Conservation (phyloP, 1,139 yeast species). For the Neolecta irregularis region DNA sequence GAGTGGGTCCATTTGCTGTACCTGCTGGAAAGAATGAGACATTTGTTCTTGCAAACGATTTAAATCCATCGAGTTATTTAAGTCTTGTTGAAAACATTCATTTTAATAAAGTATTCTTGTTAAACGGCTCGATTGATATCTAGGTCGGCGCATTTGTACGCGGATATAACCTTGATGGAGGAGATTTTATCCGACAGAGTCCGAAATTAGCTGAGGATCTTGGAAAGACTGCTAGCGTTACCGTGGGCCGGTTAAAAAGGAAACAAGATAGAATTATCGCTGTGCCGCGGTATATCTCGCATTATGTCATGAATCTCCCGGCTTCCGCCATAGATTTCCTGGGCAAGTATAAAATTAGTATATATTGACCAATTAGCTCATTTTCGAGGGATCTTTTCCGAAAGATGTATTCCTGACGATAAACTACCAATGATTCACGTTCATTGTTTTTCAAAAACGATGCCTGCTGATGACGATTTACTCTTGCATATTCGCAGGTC, state of each 20-base stretch:
- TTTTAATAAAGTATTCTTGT: constrained; percentile 43
- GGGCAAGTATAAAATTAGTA: constrained; percentile 10
- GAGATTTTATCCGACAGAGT: constrained; percentile 59
- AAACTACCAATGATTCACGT: constrained; percentile 65
- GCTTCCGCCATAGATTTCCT: constrained; percentile 82
- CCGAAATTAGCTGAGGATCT: constrained; percentile 18
- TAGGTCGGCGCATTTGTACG: constrained; percentile 32
- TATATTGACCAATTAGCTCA: constrained; percentile 20
- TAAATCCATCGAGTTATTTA: constrained; percentile 73
- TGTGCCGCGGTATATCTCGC: constrained; percentile 47
- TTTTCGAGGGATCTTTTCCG: constrained; percentile 21
- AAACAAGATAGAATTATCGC: constrained; percentile 19
- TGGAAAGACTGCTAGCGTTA: constrained; percentile 19
- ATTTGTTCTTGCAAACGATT: constrained; percentile 77
- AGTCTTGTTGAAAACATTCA: constrained; percentile 51
- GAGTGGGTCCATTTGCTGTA: constrained; percentile 95
- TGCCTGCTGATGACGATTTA: constrained; percentile 24
- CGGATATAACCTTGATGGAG: constrained; percentile 65
- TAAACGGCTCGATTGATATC: neutral
- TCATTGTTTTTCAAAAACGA: constrained; percentile 83
- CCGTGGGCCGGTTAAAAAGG: constrained; percentile 22
- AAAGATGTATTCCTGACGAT: constrained; percentile 20
- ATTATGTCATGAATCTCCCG: constrained; percentile 91
- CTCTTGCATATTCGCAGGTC: neutral
- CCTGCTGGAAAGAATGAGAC: constrained; percentile 84